Conservation (phyloP, 352 stramenopile genomes). For the Phytopythium ostracodes region DNA sequence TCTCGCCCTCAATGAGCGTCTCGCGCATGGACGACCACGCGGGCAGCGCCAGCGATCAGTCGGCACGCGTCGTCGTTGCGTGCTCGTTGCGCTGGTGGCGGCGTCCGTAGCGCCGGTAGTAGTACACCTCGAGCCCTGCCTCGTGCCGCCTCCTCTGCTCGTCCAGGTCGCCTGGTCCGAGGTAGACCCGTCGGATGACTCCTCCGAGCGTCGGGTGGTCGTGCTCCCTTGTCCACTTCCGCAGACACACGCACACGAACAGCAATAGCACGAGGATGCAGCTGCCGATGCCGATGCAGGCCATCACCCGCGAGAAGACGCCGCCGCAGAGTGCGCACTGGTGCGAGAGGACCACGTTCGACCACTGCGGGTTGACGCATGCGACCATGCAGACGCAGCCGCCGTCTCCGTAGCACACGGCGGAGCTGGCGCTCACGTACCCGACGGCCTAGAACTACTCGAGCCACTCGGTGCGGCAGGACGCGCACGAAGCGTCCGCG, state of each 20-base stretch:
- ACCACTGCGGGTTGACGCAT: slow-evolving; percentile 7
- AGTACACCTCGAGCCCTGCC: not conserved
- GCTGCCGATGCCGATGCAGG: slow-evolving; percentile 1
- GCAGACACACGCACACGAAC: not conserved
- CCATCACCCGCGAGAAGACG: slow-evolving; percentile 2
- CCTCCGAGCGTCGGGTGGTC: not conserved
- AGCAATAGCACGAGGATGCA: slow-evolving; percentile 2
- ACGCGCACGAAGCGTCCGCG: slow-evolving; percentile 9
- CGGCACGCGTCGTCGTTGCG: not conserved
- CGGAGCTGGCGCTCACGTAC: slow-evolving; percentile 9
- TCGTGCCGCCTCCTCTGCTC: not conserved
- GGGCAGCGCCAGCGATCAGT: slow-evolving; percentile 11
- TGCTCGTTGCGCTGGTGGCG: not conserved
- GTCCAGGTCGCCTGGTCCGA: not conserved
- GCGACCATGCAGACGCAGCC: slow-evolving; percentile 14
- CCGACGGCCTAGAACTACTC: not conserved
- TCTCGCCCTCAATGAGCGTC: slow-evolving; percentile 26
- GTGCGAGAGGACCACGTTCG: not conserved
- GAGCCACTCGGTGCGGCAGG: slow-evolving; percentile 16
- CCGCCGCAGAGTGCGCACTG: slow-evolving; percentile 2
- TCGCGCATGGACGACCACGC: slow-evolving; percentile 29
- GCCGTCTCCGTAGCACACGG: slow-evolving; percentile 6
- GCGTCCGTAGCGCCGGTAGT: not conserved
- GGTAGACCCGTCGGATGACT: not conserved
- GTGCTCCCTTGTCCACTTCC: not conserved